Percentiles rank a stretch among this genome's conserved stretches.
These are phyloP conservation scores for Linaria vulgaris DNA, from an alignment of 257 asterid genomes.

Conservation along the genomic window DNA sequence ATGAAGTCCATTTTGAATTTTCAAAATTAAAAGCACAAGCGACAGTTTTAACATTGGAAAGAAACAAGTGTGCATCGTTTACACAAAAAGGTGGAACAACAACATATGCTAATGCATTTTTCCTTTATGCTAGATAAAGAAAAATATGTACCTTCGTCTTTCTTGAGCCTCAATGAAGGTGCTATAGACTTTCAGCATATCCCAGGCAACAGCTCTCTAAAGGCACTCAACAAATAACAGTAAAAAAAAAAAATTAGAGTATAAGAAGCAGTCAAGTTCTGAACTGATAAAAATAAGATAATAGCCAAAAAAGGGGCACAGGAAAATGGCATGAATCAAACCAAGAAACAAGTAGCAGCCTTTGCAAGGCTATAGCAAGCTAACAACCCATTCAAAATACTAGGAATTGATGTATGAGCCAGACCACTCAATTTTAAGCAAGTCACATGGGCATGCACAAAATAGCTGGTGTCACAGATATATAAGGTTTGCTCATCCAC, in stretches of 20 bases:
- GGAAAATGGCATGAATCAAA: neutral
- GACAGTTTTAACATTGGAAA: conserved; percentile 9
- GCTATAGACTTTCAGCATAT: conserved; percentile 87
- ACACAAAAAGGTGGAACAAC: conserved; percentile 15
- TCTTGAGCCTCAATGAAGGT: conserved; percentile 83
- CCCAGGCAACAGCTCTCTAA: conserved; percentile 97
- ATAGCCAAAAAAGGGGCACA: conserved; percentile 12
- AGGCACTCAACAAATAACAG: conserved; percentile 36
- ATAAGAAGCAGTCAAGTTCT: conserved; percentile 13
- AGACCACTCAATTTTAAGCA: neutral
- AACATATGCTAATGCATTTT: conserved; percentile 9
- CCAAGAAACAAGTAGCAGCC: conserved; percentile 4
- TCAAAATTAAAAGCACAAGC: conserved; percentile 11
- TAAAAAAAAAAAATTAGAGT: conserved; percentile 27
- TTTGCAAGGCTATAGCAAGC: conserved; percentile 17
- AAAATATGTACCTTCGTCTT: conserved; percentile 62
- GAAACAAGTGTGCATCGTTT: neutral
- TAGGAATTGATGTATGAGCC: conserved; percentile 6
- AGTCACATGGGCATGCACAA: neutral
- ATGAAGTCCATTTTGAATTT: conserved; percentile 7
- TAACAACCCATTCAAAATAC: conserved; percentile 5
- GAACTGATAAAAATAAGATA: conserved; percentile 15
- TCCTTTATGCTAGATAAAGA: neutral
- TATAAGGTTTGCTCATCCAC: too few relatives aligned
- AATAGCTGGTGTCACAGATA: too few relatives aligned